Evolutionary conservation across 2,329 filamentous ascomycete genomes (phyloP), one percentile per base, ranked within the genome.

Genomic region (Neofusicoccum sp.): DNA sequence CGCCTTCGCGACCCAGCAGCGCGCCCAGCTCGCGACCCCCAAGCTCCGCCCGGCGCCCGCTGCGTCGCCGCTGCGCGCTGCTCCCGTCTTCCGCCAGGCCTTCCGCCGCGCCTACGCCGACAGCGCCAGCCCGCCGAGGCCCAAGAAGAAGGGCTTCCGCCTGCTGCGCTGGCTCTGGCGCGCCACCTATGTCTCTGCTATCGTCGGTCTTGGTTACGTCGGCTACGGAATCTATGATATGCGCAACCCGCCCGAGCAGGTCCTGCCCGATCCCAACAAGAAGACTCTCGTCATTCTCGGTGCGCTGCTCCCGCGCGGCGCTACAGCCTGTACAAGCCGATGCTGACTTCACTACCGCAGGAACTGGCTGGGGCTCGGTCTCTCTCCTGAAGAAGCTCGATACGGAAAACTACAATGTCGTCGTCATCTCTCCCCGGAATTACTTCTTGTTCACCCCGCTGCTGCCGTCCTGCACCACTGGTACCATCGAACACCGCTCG

Each of bases 371-470:
- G 95, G 95, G 89, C 71, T 92, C 94, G 47, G 92, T 99, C 73
- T 96, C 94, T 65, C 88, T 99, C 66, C 87, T 99, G 69, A 99
- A 99, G 87, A 97, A 96, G 78, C 91, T 99, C 79, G 93, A 99
- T 76, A 97, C 94, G 66, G 91, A 96, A 79, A 96, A 98, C 85
- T 99, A 98, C 87, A 98, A 99, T 78, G 94, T 98, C 78, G 80
- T 98, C 75, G 93, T 99, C 77, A 92, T 99, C 78, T 98, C 95
- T 56, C 95, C 95, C 61, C 92, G 95, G 77, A 99, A 99, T 83
- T 99, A 97, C 87, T 99, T 99, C 88, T 89, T 99, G 70, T 99
- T 99, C 85, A 99, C 95, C 34, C 95, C 95, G 65, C 88, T 99
- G 64, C 87, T 99, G 66, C 95, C 95, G 68, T 98, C 94, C 75